Conservation (phyloP, 306 rosid genomes). For the Trifolium dubium region DNA sequence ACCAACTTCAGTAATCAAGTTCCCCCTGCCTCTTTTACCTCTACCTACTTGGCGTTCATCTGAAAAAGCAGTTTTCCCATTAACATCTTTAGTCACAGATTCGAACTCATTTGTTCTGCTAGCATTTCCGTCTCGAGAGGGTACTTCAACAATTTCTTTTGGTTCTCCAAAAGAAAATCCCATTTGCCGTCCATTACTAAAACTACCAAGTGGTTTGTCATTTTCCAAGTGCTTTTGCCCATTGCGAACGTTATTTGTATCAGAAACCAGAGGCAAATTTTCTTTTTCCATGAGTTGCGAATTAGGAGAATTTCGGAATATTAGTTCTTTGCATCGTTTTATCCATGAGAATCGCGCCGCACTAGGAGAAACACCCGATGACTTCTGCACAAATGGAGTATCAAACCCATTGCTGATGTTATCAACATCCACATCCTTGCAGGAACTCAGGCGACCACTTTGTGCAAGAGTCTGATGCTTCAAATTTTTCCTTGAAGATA, state of each 20-base stretch:
- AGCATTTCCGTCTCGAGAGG: slow-evolving; percentile 49
- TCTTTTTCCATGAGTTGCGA: slow-evolving; percentile 41
- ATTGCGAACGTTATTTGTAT: slow-evolving; percentile 39
- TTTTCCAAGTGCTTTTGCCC: slow-evolving; percentile 42
- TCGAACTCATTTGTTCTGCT: slow-evolving; percentile 43
- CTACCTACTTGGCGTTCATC: slow-evolving; percentile 50
- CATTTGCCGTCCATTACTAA: slow-evolving; percentile 48
- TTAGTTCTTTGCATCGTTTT: slow-evolving; percentile 68
- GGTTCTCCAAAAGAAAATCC: slow-evolving; percentile 68
- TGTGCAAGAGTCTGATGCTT: slow-evolving; percentile 49
- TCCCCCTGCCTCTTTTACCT: slow-evolving; percentile 69
- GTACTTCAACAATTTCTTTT: slow-evolving; percentile 87
- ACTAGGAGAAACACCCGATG: slow-evolving; percentile 53
- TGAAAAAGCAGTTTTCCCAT: slow-evolving; percentile 48
- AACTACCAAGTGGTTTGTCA: slow-evolving; percentile 45
- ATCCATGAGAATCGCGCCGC: slow-evolving; percentile 75
- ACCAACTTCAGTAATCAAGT: slow-evolving; percentile 40
- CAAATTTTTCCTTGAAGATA: slow-evolving; percentile 51
- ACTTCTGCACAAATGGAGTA: slow-evolving; percentile 54
- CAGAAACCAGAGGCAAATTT: slow-evolving; percentile 44
- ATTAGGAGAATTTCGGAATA: slow-evolving; percentile 73
- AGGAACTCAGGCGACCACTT: slow-evolving; percentile 43
- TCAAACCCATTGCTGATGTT: slow-evolving; percentile 49
- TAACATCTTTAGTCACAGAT: slow-evolving; percentile 50
- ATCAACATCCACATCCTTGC: slow-evolving; percentile 40